Evolutionary conservation across 2,329 filamentous ascomycete species (phyloP).

Genomic region (Lasiodiplodia sp.): DNA sequence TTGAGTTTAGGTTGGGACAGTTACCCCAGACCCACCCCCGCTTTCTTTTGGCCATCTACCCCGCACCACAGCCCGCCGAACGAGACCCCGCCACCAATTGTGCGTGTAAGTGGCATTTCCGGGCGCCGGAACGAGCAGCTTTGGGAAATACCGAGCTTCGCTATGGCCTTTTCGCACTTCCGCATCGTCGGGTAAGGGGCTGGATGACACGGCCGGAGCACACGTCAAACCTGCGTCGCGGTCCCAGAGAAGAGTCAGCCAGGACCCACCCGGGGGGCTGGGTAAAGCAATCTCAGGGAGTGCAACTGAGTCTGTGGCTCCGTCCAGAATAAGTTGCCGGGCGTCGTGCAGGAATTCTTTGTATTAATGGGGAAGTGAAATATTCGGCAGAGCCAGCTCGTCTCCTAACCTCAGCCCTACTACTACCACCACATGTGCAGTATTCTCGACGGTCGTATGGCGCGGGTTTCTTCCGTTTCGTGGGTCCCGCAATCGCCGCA

Average conservation of each 20-base stretch:
- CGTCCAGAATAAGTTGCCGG: background rate
- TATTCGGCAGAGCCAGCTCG: background rate
- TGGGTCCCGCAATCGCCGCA: background rate
- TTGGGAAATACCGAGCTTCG: background rate
- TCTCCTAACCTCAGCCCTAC: background rate
- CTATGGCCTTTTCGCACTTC: background rate
- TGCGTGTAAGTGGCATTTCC: conserved; percentile 7
- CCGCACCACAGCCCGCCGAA: conserved; percentile 3
- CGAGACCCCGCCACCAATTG: background rate
- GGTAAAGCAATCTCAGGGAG: background rate
- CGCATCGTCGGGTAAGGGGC: conserved; percentile 14
- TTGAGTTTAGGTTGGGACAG: background rate
- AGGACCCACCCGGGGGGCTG: background rate
- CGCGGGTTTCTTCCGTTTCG: background rate
- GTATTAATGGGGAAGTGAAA: background rate
- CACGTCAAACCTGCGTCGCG: background rate
- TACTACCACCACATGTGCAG: no score
- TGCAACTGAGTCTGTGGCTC: background rate
- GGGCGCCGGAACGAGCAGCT: conserved; percentile 5
- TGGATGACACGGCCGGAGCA: background rate
- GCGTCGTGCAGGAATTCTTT: background rate
- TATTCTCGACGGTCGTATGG: background rate
- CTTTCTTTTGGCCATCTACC: conserved; percentile 2
- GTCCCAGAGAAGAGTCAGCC: background rate
- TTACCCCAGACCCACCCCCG: conserved; percentile 26